Evolutionary conservation across 2,329 filamentous ascomycete genomes (phyloP).

Genomic region (Aaosphaeria arxii): DNA sequence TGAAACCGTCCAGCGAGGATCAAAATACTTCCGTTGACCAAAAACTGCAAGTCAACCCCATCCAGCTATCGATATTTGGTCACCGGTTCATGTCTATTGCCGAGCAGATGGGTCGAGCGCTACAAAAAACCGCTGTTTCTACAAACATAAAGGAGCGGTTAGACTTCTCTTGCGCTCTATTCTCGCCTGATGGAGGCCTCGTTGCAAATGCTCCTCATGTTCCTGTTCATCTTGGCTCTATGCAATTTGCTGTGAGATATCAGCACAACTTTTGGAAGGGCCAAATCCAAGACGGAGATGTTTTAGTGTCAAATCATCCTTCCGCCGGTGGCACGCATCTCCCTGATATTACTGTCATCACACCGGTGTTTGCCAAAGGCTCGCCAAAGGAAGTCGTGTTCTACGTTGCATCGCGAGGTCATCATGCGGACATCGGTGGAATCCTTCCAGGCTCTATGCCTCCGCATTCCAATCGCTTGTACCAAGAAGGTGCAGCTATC

Average conservation of each 20-base stretch:
- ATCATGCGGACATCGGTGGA: slow-evolving; percentile 42
- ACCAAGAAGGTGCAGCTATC: slow-evolving; percentile 45
- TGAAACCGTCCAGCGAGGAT: neutral
- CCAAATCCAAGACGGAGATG: slow-evolving; percentile 39
- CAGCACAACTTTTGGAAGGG: slow-evolving; percentile 36
- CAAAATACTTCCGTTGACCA: neutral
- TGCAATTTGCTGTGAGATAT: slow-evolving; percentile 41
- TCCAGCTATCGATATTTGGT: slow-evolving; percentile 54
- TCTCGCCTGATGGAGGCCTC: slow-evolving; percentile 39
- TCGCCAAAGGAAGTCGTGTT: slow-evolving; percentile 64
- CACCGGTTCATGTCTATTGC: slow-evolving; percentile 60
- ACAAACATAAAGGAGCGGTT: slow-evolving; percentile 47
- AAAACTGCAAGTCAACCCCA: slow-evolving; percentile 42
- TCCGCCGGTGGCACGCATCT: slow-evolving; percentile 40
- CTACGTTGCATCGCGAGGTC: slow-evolving; percentile 42
- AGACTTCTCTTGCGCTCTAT: slow-evolving; percentile 45
- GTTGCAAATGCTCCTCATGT: slow-evolving; percentile 32
- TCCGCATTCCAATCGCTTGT: slow-evolving; percentile 41
- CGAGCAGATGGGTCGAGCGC: slow-evolving; percentile 57
- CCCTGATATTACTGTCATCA: slow-evolving; percentile 43
- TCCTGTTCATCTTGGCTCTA: slow-evolving; percentile 43
- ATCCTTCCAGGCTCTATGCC: slow-evolving; percentile 43
- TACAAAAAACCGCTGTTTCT: slow-evolving; percentile 55
- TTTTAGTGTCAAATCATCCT: slow-evolving; percentile 42
- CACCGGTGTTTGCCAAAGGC: slow-evolving; percentile 52